These are phyloP conservation scores for Fusarium bulbicola DNA, from an alignment of 2,329 filamentous ascomycete species.

Conservation along the genomic window DNA sequence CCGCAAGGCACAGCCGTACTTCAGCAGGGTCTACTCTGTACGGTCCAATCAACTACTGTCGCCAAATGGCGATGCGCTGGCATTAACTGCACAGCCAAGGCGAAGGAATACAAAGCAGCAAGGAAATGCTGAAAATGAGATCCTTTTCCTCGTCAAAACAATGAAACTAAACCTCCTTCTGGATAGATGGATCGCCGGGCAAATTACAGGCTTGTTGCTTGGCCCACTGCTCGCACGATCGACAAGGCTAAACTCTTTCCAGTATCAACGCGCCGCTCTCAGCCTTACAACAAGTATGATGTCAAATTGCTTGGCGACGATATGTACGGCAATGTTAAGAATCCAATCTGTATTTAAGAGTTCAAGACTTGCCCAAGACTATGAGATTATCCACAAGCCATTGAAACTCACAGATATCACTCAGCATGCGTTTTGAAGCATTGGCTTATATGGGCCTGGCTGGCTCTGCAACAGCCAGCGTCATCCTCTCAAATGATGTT, in stretches of 20 bases:
- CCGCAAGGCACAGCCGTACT: neutral
- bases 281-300: neutral
- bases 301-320: neutral
- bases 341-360: neutral
- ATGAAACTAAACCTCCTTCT: neutral
- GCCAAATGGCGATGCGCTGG: neutral
- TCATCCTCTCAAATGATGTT: slow-evolving; percentile 22
- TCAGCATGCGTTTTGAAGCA: neutral
- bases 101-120: neutral
- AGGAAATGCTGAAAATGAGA: neutral
- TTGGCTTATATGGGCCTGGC: neutral
- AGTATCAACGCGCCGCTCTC: neutral
- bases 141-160: neutral
- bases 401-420: neutral
- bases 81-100: neutral
- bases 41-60: neutral
- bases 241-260: neutral
- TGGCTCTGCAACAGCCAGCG: neutral
- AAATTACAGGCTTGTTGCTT: neutral
- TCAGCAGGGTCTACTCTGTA: neutral
- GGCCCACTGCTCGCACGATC: neutral
- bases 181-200: neutral
- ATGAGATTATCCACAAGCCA: neutral
- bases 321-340: neutral
- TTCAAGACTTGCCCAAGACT: neutral